These are phyloP conservation scores for Boletus rufocinnamomeus DNA, from an alignment of 768 basidiomycete genomes.

Conservation along the genomic window DNA sequence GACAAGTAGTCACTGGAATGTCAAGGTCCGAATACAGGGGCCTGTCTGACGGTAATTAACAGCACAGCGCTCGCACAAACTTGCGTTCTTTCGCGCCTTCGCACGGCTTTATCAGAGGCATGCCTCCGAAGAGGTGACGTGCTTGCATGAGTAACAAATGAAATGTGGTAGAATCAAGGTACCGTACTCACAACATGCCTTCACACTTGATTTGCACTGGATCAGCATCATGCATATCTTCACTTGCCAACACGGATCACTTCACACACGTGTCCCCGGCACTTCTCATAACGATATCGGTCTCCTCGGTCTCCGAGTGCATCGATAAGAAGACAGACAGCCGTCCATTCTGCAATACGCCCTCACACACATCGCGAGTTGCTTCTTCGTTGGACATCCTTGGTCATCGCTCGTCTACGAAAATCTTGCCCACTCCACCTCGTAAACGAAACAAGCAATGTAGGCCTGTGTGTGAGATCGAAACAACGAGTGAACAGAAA, in stretches of 20 bases:
- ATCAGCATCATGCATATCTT: not conserved
- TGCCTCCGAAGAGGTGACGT: not conserved
- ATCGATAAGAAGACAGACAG: not conserved
- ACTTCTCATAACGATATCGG: not conserved
- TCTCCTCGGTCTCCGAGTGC: not conserved
- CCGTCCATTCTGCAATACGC: not conserved
- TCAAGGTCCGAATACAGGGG: not conserved
- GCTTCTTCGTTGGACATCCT: not conserved
- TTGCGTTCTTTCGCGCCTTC: not conserved
- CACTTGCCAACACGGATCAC: not conserved
- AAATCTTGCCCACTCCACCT: not conserved
- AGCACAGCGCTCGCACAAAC: not conserved
- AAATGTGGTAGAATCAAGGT: not conserved
- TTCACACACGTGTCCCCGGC: not conserved
- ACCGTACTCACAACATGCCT: not conserved
- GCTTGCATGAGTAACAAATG: not conserved
- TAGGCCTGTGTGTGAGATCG: not conserved
- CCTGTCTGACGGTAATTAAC: not conserved
- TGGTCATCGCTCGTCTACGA: not conserved
- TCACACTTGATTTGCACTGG: not conserved
- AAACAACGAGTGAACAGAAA: not conserved
- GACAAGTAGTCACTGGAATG: not conserved
- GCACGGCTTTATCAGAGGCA: not conserved
- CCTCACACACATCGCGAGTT: not conserved
- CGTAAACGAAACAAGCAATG: not conserved